Evolutionary conservation across 2,329 filamentous ascomycete genomes (phyloP).

Genomic region (Emmonsiellopsis sp.): DNA sequence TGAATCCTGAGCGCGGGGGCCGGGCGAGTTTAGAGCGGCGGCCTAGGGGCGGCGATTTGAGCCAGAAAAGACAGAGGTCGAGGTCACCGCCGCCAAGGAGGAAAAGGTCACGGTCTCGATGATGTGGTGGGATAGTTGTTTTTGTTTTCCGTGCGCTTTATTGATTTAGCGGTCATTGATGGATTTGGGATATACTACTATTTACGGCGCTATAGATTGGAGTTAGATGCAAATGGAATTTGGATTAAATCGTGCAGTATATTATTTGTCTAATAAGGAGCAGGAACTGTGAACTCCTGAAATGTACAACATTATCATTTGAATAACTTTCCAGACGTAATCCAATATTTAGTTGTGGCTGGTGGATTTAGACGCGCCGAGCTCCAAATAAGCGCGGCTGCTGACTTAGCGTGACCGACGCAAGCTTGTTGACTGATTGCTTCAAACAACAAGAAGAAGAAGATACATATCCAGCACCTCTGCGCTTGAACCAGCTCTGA

Average conservation of each 20-base stretch:
- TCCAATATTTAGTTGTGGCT: too few species aligned
- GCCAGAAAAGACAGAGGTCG: conserved; percentile 7
- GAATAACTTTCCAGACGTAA: too few species aligned
- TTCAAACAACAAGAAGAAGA: background rate
- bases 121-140: background rate
- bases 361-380: too few species aligned
- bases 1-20: conserved; percentile 6
- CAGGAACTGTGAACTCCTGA: too few species aligned
- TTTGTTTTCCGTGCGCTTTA: background rate
- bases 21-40: conserved; percentile 5
- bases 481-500: too few species aligned
- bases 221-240: too few species aligned
- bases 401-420: background rate
- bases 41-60: conserved; percentile 1
- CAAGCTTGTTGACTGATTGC: conserved; percentile 7
- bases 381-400: conserved; percentile 4
- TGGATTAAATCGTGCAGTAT: too few species aligned
- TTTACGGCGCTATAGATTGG: too few species aligned
- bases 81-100: conserved; percentile 10
- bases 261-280: too few species aligned
- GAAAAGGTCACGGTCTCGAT: conserved; percentile 15
- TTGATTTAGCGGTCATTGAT: background rate
- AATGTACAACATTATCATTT: too few species aligned
- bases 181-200: too few species aligned
- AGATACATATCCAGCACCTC: background rate